Percentiles rank a stretch among this genome's conserved stretches.
Conservation (phyloP, 2,329 filamentous ascomycete genomes). For the Verruconis gallopava region DNA sequence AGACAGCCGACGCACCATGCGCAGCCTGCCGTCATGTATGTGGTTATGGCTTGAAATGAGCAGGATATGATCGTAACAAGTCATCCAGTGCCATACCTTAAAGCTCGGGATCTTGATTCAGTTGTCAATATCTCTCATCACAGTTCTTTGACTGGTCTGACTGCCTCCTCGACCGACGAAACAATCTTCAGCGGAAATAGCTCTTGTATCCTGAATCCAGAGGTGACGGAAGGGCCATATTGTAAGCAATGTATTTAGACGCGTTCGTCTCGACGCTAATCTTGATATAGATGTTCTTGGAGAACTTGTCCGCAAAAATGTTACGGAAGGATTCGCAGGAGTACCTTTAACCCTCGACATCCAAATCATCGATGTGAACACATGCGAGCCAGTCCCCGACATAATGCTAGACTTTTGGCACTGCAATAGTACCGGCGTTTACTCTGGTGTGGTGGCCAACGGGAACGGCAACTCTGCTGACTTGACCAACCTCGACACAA, state of each 20-base stretch:
- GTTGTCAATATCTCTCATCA: constrained; percentile 16
- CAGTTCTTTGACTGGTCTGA: constrained; percentile 20
- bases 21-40: too few relatives aligned
- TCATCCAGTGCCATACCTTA: constrained; percentile 12
- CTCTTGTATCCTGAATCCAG: constrained; percentile 23
- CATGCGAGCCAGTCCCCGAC: constrained; percentile 38
- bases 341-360: constrained; percentile 38
- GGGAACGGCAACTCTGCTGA: constrained; percentile 31
- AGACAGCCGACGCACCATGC: constrained; percentile 27
- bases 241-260: constrained; percentile 13
- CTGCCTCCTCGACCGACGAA: constrained; percentile 15
- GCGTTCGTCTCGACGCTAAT: neutral
- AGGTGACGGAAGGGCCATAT: constrained; percentile 22
- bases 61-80: too few relatives aligned
- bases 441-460: constrained; percentile 15
- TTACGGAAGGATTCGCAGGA: constrained; percentile 36
- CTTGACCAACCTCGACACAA: constrained; percentile 20
- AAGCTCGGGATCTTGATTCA: constrained; percentile 10
- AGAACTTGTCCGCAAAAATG: constrained; percentile 36
- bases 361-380: constrained; percentile 41
- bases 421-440: constrained; percentile 25
- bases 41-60: too few relatives aligned
- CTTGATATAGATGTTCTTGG: constrained; percentile 32
- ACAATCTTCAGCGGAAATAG: constrained; percentile 21
- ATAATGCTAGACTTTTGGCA: constrained; percentile 43